Evolutionary conservation across 2,329 filamentous ascomycete species (phyloP).

Genomic region (Phoma sp.): DNA sequence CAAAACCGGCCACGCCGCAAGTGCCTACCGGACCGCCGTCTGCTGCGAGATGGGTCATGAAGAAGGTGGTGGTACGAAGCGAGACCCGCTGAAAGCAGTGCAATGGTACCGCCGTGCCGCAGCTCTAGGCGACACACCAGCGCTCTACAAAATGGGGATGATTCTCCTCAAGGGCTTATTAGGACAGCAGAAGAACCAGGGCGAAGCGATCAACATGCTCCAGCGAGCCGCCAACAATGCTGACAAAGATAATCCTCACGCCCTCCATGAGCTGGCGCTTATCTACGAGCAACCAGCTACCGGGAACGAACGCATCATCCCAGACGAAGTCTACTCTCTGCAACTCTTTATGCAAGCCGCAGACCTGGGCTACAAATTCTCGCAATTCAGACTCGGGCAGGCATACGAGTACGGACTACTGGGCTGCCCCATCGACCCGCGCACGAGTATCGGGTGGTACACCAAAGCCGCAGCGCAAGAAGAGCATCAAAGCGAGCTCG

Average conservation of each 20-base stretch:
- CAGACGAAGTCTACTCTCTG: slow-evolving; percentile 82
- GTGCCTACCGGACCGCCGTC: slow-evolving; percentile 92
- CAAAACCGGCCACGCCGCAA: slow-evolving; percentile 83
- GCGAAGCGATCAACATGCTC: slow-evolving; percentile 89
- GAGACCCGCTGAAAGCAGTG: slow-evolving; percentile 90
- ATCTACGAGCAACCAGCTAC: slow-evolving; percentile 68
- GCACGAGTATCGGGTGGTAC: slow-evolving; percentile 92
- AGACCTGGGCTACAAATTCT: slow-evolving; percentile 91
- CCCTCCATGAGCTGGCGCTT: slow-evolving; percentile 82
- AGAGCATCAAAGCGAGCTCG: slow-evolving; percentile 86
- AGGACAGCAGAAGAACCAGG: slow-evolving; percentile 81
- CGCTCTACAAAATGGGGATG: slow-evolving; percentile 99
- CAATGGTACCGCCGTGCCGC: slow-evolving; percentile 98
- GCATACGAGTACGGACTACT: slow-evolving; percentile 89
- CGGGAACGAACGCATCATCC: slow-evolving; percentile 69
- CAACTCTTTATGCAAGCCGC: slow-evolving; percentile 84
- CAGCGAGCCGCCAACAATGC: slow-evolving; percentile 90
- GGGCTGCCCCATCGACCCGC: slow-evolving; percentile 80
- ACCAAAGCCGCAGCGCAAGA: slow-evolving; percentile 88
- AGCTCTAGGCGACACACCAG: slow-evolving; percentile 85
- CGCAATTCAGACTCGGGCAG: slow-evolving; percentile 86
- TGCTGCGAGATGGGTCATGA: slow-evolving; percentile 97
- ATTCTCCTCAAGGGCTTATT: slow-evolving; percentile 91
- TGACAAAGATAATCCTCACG: slow-evolving; percentile 89
- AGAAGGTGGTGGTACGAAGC: slow-evolving; percentile 89